Percentiles rank a stretch among this genome's conserved stretches.
These are phyloP conservation scores for Rosa multiflora DNA, from an alignment of 306 rosid species.

Conservation along the genomic window DNA sequence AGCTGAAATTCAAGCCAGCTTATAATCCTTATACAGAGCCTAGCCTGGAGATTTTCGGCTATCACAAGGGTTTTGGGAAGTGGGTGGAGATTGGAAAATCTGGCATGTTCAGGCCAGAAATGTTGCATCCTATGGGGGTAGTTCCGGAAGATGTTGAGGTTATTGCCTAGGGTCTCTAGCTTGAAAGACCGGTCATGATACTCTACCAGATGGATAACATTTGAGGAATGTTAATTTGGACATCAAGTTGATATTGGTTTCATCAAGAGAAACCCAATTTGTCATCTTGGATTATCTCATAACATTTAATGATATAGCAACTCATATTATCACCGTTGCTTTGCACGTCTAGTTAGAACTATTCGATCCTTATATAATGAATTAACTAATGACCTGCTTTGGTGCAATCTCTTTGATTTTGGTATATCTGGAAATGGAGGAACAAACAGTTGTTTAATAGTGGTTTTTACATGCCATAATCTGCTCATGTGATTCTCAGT, in stretches of 20 bases:
- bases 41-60: slow-evolving; percentile 37
- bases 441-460: too few relatives aligned
- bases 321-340: too few relatives aligned
- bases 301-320: too few relatives aligned
- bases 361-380: too few relatives aligned
- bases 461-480: too few relatives aligned
- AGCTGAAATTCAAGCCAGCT: slow-evolving; percentile 87
- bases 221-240: slow-evolving; percentile 71
- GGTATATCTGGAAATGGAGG: too few relatives aligned
- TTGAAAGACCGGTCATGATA: slow-evolving; percentile 95
- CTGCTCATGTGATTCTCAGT: too few relatives aligned
- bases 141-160: slow-evolving; percentile 84
- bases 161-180: slow-evolving; percentile 96
- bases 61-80: slow-evolving; percentile 26
- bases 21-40: slow-evolving; percentile 96
- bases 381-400: too few relatives aligned
- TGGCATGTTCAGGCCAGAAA: slow-evolving; percentile 97
- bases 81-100: slow-evolving; percentile 96
- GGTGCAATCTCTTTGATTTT: too few relatives aligned
- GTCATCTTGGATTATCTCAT: slow-evolving; percentile 59
- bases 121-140: slow-evolving; percentile 94
- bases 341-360: too few relatives aligned
- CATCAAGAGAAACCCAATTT: slow-evolving; percentile 73
- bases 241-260: slow-evolving; percentile 91
- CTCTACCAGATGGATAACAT: slow-evolving; percentile 77